These are phyloP conservation scores for Lotus japonicus DNA, from an alignment of 306 rosid genomes.

Conservation along the genomic window DNA sequence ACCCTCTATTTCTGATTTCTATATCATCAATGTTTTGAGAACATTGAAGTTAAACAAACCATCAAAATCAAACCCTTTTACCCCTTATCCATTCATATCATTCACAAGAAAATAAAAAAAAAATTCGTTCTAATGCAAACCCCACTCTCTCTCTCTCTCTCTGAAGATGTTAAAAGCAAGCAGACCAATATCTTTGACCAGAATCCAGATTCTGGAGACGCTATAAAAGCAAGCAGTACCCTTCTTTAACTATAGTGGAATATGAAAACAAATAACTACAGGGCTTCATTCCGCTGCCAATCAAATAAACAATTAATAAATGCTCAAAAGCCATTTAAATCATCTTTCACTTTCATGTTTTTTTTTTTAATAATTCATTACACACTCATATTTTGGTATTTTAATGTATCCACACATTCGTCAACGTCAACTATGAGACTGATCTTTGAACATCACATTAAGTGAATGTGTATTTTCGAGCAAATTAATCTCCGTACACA, in stretches of 20 bases:
- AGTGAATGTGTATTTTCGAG: too few species aligned
- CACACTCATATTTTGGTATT: too few species aligned
- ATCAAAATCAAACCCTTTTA: constrained; percentile 14
- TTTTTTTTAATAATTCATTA: too few species aligned
- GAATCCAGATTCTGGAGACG: constrained; percentile 26
- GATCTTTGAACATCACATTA: too few species aligned
- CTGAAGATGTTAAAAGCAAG: constrained; percentile 16
- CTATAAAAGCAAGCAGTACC: constrained; percentile 21
- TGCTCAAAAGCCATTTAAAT: not conserved
- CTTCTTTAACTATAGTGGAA: constrained; percentile 9
- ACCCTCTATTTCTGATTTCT: not conserved
- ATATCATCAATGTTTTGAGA: not conserved
- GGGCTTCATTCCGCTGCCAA: constrained; percentile 4
- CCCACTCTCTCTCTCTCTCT: not conserved
- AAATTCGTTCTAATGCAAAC: not conserved
- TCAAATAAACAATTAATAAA: constrained; percentile 7
- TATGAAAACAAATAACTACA: constrained; percentile 13
- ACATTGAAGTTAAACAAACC: not conserved
- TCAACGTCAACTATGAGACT: too few species aligned
- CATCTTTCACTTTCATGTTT: constrained; percentile 10
- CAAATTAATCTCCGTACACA: too few species aligned
- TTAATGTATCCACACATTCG: too few species aligned
- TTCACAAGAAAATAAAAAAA: not conserved
- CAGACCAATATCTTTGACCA: constrained; percentile 51
- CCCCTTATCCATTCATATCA: not conserved